Evolutionary conservation across 495 filamentous ascomycete genomes (phyloP).

Genomic region (Hypomontagnella monticulosa): DNA sequence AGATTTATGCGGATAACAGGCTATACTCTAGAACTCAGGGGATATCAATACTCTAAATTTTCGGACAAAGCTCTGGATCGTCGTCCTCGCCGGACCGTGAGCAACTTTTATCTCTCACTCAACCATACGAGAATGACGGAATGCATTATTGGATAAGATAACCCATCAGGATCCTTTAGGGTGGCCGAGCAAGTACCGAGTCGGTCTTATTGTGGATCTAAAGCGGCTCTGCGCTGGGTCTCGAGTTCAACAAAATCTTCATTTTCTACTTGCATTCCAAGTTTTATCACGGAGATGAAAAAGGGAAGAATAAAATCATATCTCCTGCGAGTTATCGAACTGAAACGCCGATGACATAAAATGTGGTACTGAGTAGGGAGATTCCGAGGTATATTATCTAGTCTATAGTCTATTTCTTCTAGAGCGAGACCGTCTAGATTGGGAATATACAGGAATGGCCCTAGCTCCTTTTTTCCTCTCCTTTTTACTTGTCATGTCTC

Average conservation of each 20-base stretch:
- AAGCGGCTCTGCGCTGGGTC: conserved; percentile 42
- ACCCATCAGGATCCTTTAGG: conserved; percentile 18
- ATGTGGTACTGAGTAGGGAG: conserved; percentile 3
- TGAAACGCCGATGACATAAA: conserved; percentile 21
- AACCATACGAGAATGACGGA: conserved; percentile 18
- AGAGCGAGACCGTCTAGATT: background rate
- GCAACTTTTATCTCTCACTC: background rate
- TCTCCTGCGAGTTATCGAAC: background rate
- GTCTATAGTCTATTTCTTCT: background rate
- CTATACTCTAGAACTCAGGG: background rate
- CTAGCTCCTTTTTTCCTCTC: background rate
- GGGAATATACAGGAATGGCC: conserved; percentile 3
- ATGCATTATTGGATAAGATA: conserved; percentile 28
- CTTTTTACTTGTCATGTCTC: background rate
- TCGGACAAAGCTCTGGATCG: background rate
- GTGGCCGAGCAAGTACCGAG: conserved; percentile 43
- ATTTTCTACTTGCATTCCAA: too few relatives aligned
- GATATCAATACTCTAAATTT: background rate
- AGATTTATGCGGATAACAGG: background rate
- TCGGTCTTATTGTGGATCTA: conserved; percentile 43
- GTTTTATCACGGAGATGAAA: conserved; percentile 23
- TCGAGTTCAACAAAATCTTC: conserved; percentile 23
- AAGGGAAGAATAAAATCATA: background rate
- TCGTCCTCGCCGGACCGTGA: background rate
- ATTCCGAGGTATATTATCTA: conserved; percentile 4